Conservation (phyloP, 2,329 filamentous ascomycete species). For the Penicillium sp. region DNA sequence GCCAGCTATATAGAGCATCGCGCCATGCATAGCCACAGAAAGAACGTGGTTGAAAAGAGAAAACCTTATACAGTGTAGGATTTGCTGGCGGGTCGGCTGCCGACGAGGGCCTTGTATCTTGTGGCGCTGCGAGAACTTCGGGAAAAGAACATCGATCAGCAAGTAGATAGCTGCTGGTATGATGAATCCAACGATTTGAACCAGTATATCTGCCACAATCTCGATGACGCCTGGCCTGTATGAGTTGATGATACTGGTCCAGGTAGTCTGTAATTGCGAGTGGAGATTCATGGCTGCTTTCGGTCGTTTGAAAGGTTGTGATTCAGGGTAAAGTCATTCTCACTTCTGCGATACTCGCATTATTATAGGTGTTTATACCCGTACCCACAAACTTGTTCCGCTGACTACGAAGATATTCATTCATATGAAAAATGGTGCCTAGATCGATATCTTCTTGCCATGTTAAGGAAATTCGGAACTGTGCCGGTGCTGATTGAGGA, state of each 20-base stretch:
- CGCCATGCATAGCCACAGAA: neutral
- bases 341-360: too few species aligned
- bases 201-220: neutral
- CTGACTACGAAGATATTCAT: too few species aligned
- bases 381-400: neutral
- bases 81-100: constrained; percentile 4
- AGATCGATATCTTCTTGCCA: neutral
- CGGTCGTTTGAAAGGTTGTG: neutral
- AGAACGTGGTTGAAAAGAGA: neutral
- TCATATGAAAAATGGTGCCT: too few species aligned
- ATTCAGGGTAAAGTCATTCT: too few species aligned
- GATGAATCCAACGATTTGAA: constrained; percentile 12
- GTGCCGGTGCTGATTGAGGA: neutral
- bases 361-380: neutral
- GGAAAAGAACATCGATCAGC: constrained; percentile 5
- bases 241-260: neutral
- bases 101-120: constrained; percentile 4
- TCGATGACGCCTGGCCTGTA: neutral
- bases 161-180: constrained; percentile 9
- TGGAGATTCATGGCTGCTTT: constrained; percentile 2
- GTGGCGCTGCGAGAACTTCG: constrained; percentile 2
- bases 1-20: neutral
- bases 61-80: constrained; percentile 1
- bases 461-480: neutral
- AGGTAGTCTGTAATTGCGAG: neutral